These are phyloP conservation scores for Fusarium albosuccineum DNA, from an alignment of 2,329 filamentous ascomycete species.

Conservation along the genomic window DNA sequence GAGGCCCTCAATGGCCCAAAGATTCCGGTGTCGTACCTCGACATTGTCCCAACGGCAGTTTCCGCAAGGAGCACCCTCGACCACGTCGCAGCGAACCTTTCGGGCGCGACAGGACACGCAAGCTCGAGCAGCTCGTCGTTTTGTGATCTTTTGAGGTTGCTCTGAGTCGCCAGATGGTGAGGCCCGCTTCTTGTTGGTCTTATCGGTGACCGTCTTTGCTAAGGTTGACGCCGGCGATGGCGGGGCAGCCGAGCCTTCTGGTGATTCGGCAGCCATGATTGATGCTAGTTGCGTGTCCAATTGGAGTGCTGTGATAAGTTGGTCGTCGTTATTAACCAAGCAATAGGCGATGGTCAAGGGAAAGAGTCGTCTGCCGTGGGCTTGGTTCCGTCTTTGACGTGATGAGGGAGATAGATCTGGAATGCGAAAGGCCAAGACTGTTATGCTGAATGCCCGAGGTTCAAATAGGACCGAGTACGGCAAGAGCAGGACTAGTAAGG, in stretches of 20 bases:
- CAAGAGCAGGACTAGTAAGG: conserved; percentile 9
- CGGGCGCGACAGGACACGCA: conserved; percentile 89
- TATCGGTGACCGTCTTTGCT: conserved; percentile 44
- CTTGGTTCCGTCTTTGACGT: background rate
- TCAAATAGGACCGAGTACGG: conserved; percentile 17
- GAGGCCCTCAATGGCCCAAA: conserved; percentile 17
- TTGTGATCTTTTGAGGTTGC: conserved; percentile 66
- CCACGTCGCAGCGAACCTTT: conserved; percentile 94
- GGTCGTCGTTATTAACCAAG: background rate
- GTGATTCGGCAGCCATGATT: conserved; percentile 41
- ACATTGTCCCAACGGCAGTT: conserved; percentile 88
- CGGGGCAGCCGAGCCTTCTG: conserved; percentile 45
- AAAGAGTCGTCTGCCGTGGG: background rate
- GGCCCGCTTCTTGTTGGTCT: conserved; percentile 52
- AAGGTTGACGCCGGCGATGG: conserved; percentile 48
- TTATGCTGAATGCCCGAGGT: conserved; percentile 10
- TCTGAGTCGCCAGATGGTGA: conserved; percentile 48
- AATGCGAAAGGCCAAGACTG: conserved; percentile 17
- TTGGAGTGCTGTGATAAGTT: background rate
- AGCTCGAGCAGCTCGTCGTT: conserved; percentile 89
- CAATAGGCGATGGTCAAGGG: background rate
- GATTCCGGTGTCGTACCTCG: conserved; percentile 57
- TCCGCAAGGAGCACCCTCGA: conserved; percentile 87
- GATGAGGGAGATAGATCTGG: background rate
- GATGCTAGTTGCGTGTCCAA: conserved; percentile 7